Conservation (phyloP, 1,284 basidiomycete genomes). For the Phylloboletellus chloephorus region DNA sequence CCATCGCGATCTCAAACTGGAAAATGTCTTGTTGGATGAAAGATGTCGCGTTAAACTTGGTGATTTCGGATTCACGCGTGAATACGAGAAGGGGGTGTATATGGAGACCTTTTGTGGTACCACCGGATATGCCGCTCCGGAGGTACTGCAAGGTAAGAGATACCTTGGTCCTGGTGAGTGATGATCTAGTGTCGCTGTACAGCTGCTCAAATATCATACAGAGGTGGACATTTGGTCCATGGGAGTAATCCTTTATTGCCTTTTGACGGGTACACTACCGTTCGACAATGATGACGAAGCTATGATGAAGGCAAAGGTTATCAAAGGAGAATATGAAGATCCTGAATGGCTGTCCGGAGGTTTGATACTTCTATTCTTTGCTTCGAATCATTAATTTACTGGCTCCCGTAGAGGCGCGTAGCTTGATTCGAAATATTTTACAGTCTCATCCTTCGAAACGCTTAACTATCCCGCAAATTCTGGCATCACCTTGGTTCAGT, state of each 20-base stretch:
- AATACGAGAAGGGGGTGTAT: conserved; percentile 79
- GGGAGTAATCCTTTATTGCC: conserved; percentile 91
- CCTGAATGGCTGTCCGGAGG: conserved; percentile 87
- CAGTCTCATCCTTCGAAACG: conserved; percentile 75
- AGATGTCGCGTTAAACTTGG: conserved; percentile 85
- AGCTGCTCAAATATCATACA: conserved; percentile 28
- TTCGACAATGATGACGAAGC: conserved; percentile 96
- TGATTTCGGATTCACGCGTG: conserved; percentile 95
- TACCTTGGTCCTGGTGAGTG: conserved; percentile 82
- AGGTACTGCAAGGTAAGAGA: conserved; percentile 87
- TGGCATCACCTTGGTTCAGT: conserved; percentile 89
- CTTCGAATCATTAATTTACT: conserved; percentile 6
- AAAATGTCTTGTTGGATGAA: conserved; percentile 91
- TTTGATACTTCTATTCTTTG: conserved; percentile 30
- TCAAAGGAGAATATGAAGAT: conserved; percentile 85
- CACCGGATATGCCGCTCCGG: conserved; percentile 91
- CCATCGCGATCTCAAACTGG: conserved; percentile 93
- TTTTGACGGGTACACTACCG: conserved; percentile 90
- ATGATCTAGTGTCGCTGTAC: background rate
- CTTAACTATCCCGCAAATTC: conserved; percentile 77
- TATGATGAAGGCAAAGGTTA: conserved; percentile 84
- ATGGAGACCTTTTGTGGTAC: conserved; percentile 98
- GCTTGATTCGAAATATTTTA: conserved; percentile 78
- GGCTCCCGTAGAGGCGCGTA: conserved; percentile 61
- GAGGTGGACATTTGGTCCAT: conserved; percentile 98